Evolutionary conservation across 78 protist genomes (phyloP), one percentile per base, ranked within the genome.

Genomic region (Dictyostelium capitatum): DNA sequence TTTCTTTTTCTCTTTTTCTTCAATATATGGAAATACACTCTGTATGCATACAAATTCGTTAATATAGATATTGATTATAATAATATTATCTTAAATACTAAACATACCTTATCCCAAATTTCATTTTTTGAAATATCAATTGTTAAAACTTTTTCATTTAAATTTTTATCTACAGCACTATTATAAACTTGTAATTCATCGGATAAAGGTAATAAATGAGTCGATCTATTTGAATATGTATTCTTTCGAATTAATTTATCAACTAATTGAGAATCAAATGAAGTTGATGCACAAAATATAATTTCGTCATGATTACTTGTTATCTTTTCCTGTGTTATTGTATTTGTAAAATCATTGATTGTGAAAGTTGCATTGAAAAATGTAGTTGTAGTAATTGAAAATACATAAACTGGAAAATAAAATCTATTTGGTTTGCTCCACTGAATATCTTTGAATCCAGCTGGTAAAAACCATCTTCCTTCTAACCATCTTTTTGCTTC

Each of bases 361-460:
- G 25, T 65, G 65, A 59, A 87, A 2, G 83, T 53, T 12, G 93
- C 93, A 12, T 17, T 7, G 15, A 77, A 87, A 14, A 23, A 19
- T n/a, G 62, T 77, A 11, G 85, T 77, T 17, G 72, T 41, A 2
- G 50, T 77, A 5, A 87, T 9, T 0, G 75, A 14, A 43, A 87
- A 87, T 20, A 87, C 93, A 78, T 87, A 87, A n/a, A 87, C 93
- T 64, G 93, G 93, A 28, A 75, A 87, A 87, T 64, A 87, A 54
- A 78, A 87, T 87, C 93, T 56, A 64, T 75, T 77, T 62, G 67
- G 93, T 46, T 32, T 11, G 9, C 59, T 20, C 93, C 93, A 87
- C 64, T 59, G 28, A 30, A 87, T 87, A 47, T 87, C 93, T 51
- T 74, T 65, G 30, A 62, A 57, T 51, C 64, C 65, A 1, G 93